Base-by-base conservation (phyloP, 2,329 filamentous ascomycete genomes). In the Mycosphaerella sp. region DNA sequence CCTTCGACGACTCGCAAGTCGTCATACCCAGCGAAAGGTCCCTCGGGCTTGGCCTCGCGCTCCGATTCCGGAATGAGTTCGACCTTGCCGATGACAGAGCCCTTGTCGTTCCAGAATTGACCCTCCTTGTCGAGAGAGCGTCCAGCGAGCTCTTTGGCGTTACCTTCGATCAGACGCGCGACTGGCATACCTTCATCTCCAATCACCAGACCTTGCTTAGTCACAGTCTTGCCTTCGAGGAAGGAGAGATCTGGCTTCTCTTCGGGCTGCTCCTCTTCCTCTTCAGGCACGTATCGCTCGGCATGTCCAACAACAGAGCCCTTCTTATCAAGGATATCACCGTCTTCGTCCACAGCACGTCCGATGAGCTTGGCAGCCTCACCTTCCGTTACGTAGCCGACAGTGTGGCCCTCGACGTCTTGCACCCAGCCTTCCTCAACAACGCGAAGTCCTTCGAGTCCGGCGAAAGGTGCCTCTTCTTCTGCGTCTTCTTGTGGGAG, bases 101-200 rank as follows among this genome's bases (percentile, higher is more conserved):
- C 85, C n/a, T 76, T 79, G 65, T 88, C 85, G 64, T 84, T 85
- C 71, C 83, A 80, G 58, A 88, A 79, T 62, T 86, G 80, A 32
- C 85, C 85, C 27, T 86, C 71, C 67, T 82, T 85, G 66, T 88
- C 82, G 62, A 83, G 82, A 78, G 85, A 84, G 62, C 79, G 81
- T 25, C 85, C 85, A 8, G 81, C 70, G 37, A 88, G 76, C 48
- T 78, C 75, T 67, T 79, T 79, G 32, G 79, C 64, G 54, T 84
- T 79, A 12, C 85, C 85, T 64, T 87, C 82, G 16, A 87, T 68
- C 1, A 89, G 76, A 35, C 81, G 79, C 32, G 81, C 85, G 54
- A 79, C 67, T n/a, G 74, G 73, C 4, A 75, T 70, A 37, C 73
- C 73, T 51, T 75, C 71, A 41, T 74, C 71, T 40, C 72, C 73